Base-by-base conservation (phyloP, 192 early-diverging fungal genomes). In the Linnemannia zychae region DNA sequence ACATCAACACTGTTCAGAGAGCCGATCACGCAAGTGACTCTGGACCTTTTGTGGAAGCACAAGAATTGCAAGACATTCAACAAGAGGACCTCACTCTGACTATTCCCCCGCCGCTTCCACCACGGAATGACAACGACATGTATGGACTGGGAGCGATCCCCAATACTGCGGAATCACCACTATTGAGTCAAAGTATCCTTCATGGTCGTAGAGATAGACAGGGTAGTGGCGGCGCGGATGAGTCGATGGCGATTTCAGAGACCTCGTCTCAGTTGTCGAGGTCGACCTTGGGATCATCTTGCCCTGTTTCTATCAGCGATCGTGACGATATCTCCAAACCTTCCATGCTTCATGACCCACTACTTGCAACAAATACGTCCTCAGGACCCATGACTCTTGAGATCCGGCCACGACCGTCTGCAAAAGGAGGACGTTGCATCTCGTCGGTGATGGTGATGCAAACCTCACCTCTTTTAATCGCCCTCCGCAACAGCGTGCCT, bases 1-100 rank as follows among this genome's bases (percentile, higher is more conserved):
- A 90, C 74, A 65, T 92, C 18, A 91, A 92, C 65, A 65, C 82
- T 28, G 79, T 79, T 2, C 83, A 85, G 33, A 82, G 44, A 22
- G 81, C 71, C 4, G 47, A 73, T 57, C 44, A 72, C 16, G 36
- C 67, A 36, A 60, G 31, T 12, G 81, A 82, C 24, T 50, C 74
- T 22, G 81, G 81, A 0, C 75, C 75, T 5, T 82, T 77, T 57
- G 11, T 68, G n/a, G 75, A 77, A 36, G 53, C 22, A 1, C 63
- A 68, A 24, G 60, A 70, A 16, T 16, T 7, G 28, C 37, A 68
- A 31, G 9, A 38, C 0, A 20, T 33, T 16, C 20, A 7, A 7
- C 38, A 71, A 24, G 24, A 71, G 40, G 36, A 38, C 6, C 38
- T 18, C 0, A 70, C 34, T 15, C 22, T 36, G 7, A 50, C 65